These are phyloP conservation scores for Helotiales sp. DNA, from an alignment of 2,329 filamentous ascomycete species.

Conservation along the genomic window DNA sequence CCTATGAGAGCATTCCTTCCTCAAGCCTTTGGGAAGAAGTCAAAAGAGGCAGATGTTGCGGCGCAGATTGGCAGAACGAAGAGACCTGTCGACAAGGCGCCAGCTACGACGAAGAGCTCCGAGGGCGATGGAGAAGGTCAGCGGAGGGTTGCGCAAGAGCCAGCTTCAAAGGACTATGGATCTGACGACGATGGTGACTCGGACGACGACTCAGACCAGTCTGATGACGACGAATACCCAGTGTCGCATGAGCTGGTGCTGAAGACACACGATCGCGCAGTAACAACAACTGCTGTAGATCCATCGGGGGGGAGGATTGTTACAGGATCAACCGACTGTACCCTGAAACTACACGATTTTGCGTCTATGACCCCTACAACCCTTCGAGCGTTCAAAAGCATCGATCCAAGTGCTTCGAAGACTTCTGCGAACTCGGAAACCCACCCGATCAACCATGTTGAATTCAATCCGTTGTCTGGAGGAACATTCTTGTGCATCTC, in stretches of 20 bases:
- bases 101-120: constrained; percentile 30
- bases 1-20: constrained; percentile 80
- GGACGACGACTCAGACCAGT: constrained; percentile 62
- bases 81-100: constrained; percentile 53
- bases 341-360: constrained; percentile 92
- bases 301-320: constrained; percentile 82
- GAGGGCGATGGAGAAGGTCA: constrained; percentile 36
- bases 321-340: constrained; percentile 91
- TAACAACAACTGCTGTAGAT: constrained; percentile 85
- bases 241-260: constrained; percentile 91
- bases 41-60: constrained; percentile 72
- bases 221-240: constrained; percentile 85
- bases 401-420: constrained; percentile 85
- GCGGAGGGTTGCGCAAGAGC: constrained; percentile 39
- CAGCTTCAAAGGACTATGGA: constrained; percentile 45
- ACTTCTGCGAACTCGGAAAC: constrained; percentile 74
- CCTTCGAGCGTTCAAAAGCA: constrained; percentile 87
- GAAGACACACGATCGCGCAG: constrained; percentile 87
- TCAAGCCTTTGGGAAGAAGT: constrained; percentile 82
- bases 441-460: constrained; percentile 83
- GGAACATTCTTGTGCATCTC: constrained; percentile 84
- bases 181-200: constrained; percentile 54
- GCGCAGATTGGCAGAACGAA: constrained; percentile 83
- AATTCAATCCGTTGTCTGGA: constrained; percentile 84
- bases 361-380: constrained; percentile 95